A percentile compares a stretch with the other conserved stretches of the same genome.
phyloP scores from a whole-genome alignment of 2,329 filamentous ascomycete genomes.

The Domatiomyces catenatus region DNA sequence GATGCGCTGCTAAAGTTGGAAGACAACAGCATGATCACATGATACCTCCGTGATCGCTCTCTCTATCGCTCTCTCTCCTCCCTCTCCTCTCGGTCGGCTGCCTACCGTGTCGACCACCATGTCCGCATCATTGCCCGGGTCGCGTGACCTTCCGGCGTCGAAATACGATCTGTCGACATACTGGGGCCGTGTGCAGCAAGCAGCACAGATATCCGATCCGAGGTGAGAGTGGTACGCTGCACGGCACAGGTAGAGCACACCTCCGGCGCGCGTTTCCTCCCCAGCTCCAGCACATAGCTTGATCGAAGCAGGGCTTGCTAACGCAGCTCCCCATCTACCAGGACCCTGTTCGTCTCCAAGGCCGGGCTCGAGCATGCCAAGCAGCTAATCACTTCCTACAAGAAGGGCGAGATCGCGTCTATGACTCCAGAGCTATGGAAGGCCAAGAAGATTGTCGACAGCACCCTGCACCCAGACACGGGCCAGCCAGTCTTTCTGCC shows the following conservation, averaged over 20 bases:
- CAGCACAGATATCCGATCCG: slow-evolving; percentile 79
- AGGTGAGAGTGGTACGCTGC: slow-evolving; percentile 49
- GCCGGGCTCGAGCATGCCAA: slow-evolving; percentile 76
- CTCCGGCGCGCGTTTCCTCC: neutral
- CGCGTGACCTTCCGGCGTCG: slow-evolving; percentile 73
- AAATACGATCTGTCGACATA: slow-evolving; percentile 88
- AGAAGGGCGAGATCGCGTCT: slow-evolving; percentile 58
- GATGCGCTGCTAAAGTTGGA: neutral
- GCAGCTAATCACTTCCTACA: slow-evolving; percentile 65
- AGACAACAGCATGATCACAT: neutral
- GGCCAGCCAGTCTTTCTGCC: slow-evolving; percentile 83
- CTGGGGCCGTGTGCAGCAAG: slow-evolving; percentile 84
- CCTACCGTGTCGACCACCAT: slow-evolving; percentile 28
- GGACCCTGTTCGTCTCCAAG: slow-evolving; percentile 69
- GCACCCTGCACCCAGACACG: slow-evolving; percentile 90
- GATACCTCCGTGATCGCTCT: neutral
- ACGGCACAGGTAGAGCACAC: neutral
- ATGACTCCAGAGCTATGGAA: slow-evolving; percentile 90
- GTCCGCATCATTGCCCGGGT: slow-evolving; percentile 48
- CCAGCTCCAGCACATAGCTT: too few relatives aligned
- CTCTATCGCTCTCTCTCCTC: neutral
- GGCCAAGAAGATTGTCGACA: slow-evolving; percentile 94
- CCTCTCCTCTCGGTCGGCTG: neutral
- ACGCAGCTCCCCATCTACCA: slow-evolving; percentile 26
- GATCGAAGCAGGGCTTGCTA: neutral